Conservation (phyloP, 495 filamentous ascomycete genomes). For the Neurospora hispaniola region DNA sequence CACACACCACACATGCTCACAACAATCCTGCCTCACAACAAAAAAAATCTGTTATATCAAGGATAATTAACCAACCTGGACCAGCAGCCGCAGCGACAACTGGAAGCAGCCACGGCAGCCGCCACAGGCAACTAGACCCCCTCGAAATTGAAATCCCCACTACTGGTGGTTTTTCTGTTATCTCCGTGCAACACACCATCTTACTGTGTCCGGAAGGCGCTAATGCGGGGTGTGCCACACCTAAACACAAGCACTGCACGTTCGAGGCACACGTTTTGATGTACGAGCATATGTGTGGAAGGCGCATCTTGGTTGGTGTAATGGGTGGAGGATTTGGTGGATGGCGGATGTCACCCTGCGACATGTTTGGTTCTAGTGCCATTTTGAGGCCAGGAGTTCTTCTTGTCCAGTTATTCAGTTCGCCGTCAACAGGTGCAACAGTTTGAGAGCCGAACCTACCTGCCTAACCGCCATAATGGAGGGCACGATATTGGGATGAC, state of each 20-base stretch:
- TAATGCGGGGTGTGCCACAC: conserved; percentile 1
- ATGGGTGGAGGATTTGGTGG: background rate
- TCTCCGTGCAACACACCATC: background rate
- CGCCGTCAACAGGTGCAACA: background rate
- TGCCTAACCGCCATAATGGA: background rate
- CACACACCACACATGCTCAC: background rate
- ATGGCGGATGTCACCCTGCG: background rate
- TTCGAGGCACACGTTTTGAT: background rate
- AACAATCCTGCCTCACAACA: background rate
- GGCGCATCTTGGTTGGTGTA: background rate
- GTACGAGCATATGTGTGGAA: background rate
- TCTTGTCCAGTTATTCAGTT: background rate
- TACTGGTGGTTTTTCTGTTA: background rate
- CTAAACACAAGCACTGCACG: background rate
- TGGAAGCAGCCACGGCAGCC: background rate
- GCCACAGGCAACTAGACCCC: background rate
- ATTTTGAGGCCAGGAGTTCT: background rate
- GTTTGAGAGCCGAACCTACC: background rate
- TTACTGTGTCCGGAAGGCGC: background rate
- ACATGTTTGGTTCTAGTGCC: background rate
- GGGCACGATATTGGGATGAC: background rate
- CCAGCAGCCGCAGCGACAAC: background rate
- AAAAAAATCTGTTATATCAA: background rate
- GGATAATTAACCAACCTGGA: background rate
- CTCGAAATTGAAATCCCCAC: background rate